These are phyloP conservation scores for Tephrocybe sp. DNA, from an alignment of 768 basidiomycete genomes.

Conservation along the genomic window DNA sequence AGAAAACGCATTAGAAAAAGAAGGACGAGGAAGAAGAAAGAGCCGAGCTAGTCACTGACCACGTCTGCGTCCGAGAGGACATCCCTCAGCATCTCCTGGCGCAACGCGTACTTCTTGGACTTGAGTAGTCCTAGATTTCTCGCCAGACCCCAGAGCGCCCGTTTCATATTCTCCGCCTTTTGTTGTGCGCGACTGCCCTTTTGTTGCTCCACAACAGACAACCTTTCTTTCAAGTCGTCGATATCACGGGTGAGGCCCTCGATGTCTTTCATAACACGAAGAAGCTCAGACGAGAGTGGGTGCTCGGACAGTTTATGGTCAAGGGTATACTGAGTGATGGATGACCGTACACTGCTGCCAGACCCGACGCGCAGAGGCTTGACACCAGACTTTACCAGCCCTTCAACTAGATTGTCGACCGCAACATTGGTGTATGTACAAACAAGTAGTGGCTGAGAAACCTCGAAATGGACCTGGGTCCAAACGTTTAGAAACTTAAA, in stretches of 20 bases:
- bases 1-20: slow-evolving; percentile 6
- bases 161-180: slow-evolving; percentile 32
- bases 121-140: slow-evolving; percentile 28
- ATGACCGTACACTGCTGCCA: slow-evolving; percentile 55
- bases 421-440: slow-evolving; percentile 94
- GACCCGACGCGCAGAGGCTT: slow-evolving; percentile 79
- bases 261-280: slow-evolving; percentile 40
- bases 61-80: slow-evolving; percentile 71
- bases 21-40: background rate
- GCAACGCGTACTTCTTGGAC: slow-evolving; percentile 50
- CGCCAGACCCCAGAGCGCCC: slow-evolving; percentile 26
- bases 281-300: slow-evolving; percentile 45
- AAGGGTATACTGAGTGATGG: slow-evolving; percentile 58
- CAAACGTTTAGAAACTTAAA: slow-evolving; percentile 2
- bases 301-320: slow-evolving; percentile 66
- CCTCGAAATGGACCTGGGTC: slow-evolving; percentile 68
- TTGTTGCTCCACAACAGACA: slow-evolving; percentile 16
- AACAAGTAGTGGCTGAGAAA: slow-evolving; percentile 84
- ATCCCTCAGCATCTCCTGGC: slow-evolving; percentile 64
- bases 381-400: slow-evolving; percentile 58
- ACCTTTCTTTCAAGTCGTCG: slow-evolving; percentile 22
- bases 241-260: slow-evolving; percentile 26
- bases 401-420: slow-evolving; percentile 87
- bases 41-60: slow-evolving; percentile 41
- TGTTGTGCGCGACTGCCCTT: slow-evolving; percentile 20